Conservation (phyloP, 352 stramenopile species). For the Globisporangium orthogonon region DNA sequence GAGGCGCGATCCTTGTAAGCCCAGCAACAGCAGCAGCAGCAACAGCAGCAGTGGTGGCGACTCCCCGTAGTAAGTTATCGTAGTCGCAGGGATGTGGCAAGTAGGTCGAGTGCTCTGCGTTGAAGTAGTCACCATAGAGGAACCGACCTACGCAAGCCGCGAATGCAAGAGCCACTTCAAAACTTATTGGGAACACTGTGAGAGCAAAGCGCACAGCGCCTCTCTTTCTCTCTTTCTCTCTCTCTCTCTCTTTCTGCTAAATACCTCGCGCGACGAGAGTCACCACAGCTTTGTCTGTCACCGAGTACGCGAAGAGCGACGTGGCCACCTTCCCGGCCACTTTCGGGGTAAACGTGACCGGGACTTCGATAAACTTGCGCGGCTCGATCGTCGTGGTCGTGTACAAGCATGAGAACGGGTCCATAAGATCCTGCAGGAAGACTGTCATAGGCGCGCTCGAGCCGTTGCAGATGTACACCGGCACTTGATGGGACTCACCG, state of each 20-base stretch:
- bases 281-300: constrained; percentile 72
- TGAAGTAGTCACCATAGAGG: neutral
- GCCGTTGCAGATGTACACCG: constrained; percentile 85
- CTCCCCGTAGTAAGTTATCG: neutral
- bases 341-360: constrained; percentile 69
- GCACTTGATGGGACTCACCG: constrained; percentile 69
- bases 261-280: constrained; percentile 70
- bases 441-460: constrained; percentile 76
- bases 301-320: constrained; percentile 75
- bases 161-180: neutral
- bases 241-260: constrained; percentile 10
- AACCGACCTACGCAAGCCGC: neutral
- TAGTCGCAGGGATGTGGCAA: neutral
- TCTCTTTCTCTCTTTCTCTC: neutral
- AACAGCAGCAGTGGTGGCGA: too few species aligned
- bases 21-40: neutral
- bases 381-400: constrained; percentile 72
- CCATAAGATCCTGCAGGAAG: constrained; percentile 71
- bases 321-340: constrained; percentile 75
- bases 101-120: neutral
- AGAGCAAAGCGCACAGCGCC: neutral
- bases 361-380: constrained; percentile 82
- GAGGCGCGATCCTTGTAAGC: constrained; percentile 23
- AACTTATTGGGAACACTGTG: neutral
- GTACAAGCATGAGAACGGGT: constrained; percentile 73